Evolutionary conservation across 495 filamentous ascomycete species (phyloP).

Genomic region (Bacidia gigantensis): DNA sequence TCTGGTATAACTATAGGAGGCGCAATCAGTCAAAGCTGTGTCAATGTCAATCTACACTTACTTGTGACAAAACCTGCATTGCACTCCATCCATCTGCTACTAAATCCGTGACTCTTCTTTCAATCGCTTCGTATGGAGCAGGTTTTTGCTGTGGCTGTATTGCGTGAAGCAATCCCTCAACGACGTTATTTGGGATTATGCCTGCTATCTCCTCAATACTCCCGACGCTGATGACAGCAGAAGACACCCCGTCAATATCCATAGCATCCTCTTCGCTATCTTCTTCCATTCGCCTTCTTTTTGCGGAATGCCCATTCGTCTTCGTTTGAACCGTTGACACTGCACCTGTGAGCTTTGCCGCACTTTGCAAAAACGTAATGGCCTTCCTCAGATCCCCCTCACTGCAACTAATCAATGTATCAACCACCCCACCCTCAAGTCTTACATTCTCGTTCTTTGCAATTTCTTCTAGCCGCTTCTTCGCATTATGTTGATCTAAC

Average conservation of each 20-base stretch:
- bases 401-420: conserved; percentile 69
- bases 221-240: conserved; percentile 50
- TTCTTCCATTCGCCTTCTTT: conserved; percentile 41
- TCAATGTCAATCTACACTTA: conserved; percentile 23
- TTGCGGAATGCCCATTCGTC: conserved; percentile 33
- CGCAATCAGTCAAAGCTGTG: conserved; percentile 4
- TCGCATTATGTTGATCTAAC: conserved; percentile 70
- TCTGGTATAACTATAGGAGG: conserved; percentile 57
- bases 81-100: conserved; percentile 98
- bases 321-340: conserved; percentile 21
- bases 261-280: conserved; percentile 40
- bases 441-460: conserved; percentile 59
- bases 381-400: conserved; percentile 93
- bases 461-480: conserved; percentile 63
- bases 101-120: conserved; percentile 70
- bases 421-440: conserved; percentile 63
- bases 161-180: conserved; percentile 56
- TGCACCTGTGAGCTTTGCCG: conserved; percentile 64
- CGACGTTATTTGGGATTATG: conserved; percentile 63
- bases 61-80: conserved; percentile 70
- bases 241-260: conserved; percentile 31
- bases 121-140: conserved; percentile 54
- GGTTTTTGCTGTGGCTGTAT: conserved; percentile 58
- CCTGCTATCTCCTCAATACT: conserved; percentile 92
- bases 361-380: conserved; percentile 90